Evolutionary conservation across 2,329 filamentous ascomycete species (phyloP), one percentile per base, ranked within the genome.

Genomic region (Madurella mycetomatis): DNA sequence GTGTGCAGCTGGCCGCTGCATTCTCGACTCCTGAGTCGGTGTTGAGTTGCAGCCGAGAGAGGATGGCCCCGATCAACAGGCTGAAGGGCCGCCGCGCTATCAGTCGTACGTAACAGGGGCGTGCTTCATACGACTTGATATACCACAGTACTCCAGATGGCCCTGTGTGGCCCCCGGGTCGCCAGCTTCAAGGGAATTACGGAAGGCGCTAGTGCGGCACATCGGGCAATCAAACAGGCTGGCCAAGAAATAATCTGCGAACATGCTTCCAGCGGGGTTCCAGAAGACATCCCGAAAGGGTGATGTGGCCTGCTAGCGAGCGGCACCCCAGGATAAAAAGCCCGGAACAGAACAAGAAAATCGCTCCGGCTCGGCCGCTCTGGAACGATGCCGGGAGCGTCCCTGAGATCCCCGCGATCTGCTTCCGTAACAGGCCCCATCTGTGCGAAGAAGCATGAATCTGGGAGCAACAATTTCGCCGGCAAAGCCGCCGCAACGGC

Each of bases 151-250:
- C 25, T 13, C 52, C 43, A 47, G 50, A 54, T 53, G 44, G 50
- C 25, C 25, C 7, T 25, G 25, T 25, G 25, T 25, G 25, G 7
- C 25, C 25, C 25, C 25, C 3, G 25, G 25, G 25, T 25, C 25
- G 25, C 25, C 53, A 51, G 48, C 52, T 52, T 52, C 52, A 48
- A 46, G 46, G 56, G 53, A 52, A 43, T 42, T 53, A 45, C 55
- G 46, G 51, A 43, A 42, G 41, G 41, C 46, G 51, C 31, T 59
- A 49, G 37, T 63, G 65, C 63, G 60, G 61, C 64, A 64, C 60
- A 60, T 64, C 62, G 58, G 65, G 50, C 63, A 66, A 67, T 67
- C 63, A 67, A 66, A 67, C 64, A 58, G 39, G 53, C 48, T 40
- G 37, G 55, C 55, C 55, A 59, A 54, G 54, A 51, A 19, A 54